These are phyloP conservation scores for Ceratocystis cacaofunesta DNA, from an alignment of 2,329 filamentous ascomycete genomes.

Conservation along the genomic window DNA sequence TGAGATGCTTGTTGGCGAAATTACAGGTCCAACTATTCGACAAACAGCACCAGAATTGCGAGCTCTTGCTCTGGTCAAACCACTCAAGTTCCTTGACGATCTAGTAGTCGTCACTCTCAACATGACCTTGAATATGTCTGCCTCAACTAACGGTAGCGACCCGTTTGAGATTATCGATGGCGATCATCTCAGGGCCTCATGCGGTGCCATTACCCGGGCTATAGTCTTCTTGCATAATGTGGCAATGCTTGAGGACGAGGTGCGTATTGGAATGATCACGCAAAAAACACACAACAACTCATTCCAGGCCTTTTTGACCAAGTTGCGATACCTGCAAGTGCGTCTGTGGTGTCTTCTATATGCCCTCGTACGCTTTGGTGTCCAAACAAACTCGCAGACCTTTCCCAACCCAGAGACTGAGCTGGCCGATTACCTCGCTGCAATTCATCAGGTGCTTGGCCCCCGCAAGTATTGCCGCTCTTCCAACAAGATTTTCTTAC, in stretches of 20 bases:
- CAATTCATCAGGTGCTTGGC: slow-evolving; percentile 71
- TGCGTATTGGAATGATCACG: slow-evolving; percentile 59
- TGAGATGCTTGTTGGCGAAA: slow-evolving; percentile 57
- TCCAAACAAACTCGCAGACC: slow-evolving; percentile 43
- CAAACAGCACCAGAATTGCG: slow-evolving; percentile 47
- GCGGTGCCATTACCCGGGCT: slow-evolving; percentile 56
- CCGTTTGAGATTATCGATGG: slow-evolving; percentile 71
- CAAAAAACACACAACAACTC: slow-evolving; percentile 43
- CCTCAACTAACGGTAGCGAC: slow-evolving; percentile 25
- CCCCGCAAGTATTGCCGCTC: slow-evolving; percentile 72
- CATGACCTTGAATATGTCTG: slow-evolving; percentile 48
- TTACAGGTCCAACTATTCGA: slow-evolving; percentile 48
- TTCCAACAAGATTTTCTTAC: slow-evolving; percentile 76
- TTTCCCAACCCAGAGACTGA: slow-evolving; percentile 57
- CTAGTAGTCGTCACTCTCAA: slow-evolving; percentile 57
- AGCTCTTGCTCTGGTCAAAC: slow-evolving; percentile 56
- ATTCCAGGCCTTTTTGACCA: slow-evolving; percentile 42
- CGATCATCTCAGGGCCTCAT: slow-evolving; percentile 57
- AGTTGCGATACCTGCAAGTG: slow-evolving; percentile 74
- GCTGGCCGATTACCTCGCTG: slow-evolving; percentile 62
- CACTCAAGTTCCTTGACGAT: slow-evolving; percentile 66
- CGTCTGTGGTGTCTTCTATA: slow-evolving; percentile 83
- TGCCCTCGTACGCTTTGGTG: slow-evolving; percentile 56
- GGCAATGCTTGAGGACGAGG: slow-evolving; percentile 68
- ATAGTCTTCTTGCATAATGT: slow-evolving; percentile 64